Base-by-base conservation (phyloP, 2,329 filamentous ascomycete genomes). In the Diplodia intermedia region DNA sequence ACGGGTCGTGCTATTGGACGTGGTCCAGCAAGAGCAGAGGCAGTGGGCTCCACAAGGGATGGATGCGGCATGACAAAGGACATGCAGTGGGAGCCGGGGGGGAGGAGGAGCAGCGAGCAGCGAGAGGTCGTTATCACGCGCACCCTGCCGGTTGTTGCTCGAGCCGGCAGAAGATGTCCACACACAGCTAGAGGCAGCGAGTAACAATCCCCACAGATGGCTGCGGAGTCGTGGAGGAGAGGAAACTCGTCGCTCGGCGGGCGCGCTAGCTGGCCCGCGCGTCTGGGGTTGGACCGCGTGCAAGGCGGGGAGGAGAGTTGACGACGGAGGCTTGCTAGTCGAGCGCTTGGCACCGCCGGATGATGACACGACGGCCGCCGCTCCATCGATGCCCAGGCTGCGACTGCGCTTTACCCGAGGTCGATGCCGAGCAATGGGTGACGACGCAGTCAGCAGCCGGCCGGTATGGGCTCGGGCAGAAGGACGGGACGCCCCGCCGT, bases 251-350 rank as follows among this genome's bases (percentile, higher is more conserved):
- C 14, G 36, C 38, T 38, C 3, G 40, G 23, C 40, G 26, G 36
- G 57, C 23, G 38, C 57, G 43, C 57, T 26, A 11, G 12, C 43
- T 63, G 60, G 60, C 60, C 43, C 47, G 60, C 60, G 60, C 60
- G 60, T 38, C 47, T 63, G 43, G 43, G 60, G 60, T 50, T 50
- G 26, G 38, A 23, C 38, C 29, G 29, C 38, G 31, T 7, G 9
- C 14, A 23, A 52, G 26, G 60, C 60, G 60, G 47, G 60, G 60
- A 63, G 50, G 15, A 31, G 26, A 4, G 40, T 43, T 18, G 40
- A 18, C 40, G 40, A 43, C 40, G 40, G 40, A 43, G 40, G 40
- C 40, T 43, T 43, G 31, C 31, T 9, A 4, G 9, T 36, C 8
- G 33, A 36, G 33, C 33, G 33, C 26, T n/a, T 33, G 29, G 53